A percentile compares a stretch with the other conserved stretches of the same genome.
These are phyloP conservation scores for Pseudozyma thailandica DNA, from an alignment of 1,284 basidiomycete species.

Conservation along the genomic window DNA sequence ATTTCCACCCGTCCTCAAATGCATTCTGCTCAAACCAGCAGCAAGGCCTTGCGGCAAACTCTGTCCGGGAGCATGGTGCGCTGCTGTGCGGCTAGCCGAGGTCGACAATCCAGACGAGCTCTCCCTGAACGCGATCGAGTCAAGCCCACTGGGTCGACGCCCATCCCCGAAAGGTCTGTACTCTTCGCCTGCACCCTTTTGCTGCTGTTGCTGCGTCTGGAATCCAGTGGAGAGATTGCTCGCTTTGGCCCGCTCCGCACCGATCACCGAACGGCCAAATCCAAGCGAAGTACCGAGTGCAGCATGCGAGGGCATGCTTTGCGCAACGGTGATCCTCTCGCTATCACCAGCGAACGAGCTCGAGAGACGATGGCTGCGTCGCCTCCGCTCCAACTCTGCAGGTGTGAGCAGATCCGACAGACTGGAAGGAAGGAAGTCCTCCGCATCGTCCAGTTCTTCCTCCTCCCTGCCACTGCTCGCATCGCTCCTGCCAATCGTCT, in stretches of 20 bases:
- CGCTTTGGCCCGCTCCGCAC: conserved; percentile 33
- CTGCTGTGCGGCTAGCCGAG: conserved; percentile 29
- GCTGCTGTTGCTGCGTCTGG: conserved; percentile 26
- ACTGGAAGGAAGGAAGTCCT: conserved; percentile 70
- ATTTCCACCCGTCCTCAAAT: conserved; percentile 70
- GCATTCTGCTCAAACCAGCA: conserved; percentile 84
- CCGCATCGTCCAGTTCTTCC: conserved; percentile 66
- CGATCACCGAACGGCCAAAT: conserved; percentile 27
- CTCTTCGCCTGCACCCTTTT: conserved; percentile 14
- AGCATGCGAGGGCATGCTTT: conserved; percentile 58
- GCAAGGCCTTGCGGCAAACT: conserved; percentile 86
- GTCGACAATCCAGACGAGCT: conserved; percentile 17
- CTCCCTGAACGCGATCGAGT: conserved; percentile 40
- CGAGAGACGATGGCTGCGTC: conserved; percentile 39
- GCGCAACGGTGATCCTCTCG: conserved; percentile 34
- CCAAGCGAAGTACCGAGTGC: conserved; percentile 27
- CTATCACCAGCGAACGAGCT: conserved; percentile 37
- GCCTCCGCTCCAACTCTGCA: conserved; percentile 62
- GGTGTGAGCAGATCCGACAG: conserved; percentile 66
- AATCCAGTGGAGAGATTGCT: conserved; percentile 50
- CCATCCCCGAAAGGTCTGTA: conserved; percentile 21
- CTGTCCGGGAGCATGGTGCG: conserved; percentile 81
- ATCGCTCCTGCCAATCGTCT: conserved; percentile 6
- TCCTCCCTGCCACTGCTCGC: conserved; percentile 23
- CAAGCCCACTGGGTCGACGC: conserved; percentile 22